These are phyloP conservation scores for Dillenia suffruticosa DNA, from an alignment of 164 flowering plant genomes.

Conservation along the genomic window DNA sequence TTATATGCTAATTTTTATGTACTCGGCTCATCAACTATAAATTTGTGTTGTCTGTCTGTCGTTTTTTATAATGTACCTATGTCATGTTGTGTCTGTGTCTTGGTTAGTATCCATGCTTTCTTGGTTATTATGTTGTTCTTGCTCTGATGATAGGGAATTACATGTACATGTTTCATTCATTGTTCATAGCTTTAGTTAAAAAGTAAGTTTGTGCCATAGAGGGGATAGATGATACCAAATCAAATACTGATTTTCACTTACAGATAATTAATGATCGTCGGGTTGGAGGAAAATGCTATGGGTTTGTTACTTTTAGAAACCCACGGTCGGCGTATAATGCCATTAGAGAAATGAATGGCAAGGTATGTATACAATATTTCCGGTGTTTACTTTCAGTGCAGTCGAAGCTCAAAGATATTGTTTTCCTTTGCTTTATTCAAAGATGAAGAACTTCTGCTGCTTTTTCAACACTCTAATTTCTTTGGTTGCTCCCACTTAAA, in stretches of 20 bases:
- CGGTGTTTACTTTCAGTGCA: no score
- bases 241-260: background rate
- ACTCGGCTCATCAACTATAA: no score
- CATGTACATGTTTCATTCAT: background rate
- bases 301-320: conserved; percentile 85
- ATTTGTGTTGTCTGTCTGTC: no score
- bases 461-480: background rate
- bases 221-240: no score
- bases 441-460: no score
- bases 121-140: conserved; percentile 5
- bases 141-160: background rate
- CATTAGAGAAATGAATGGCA: conserved; percentile 85
- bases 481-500: background rate
- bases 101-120: background rate
- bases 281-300: conserved; percentile 87
- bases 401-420: no score
- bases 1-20: no score
- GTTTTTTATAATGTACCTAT: no score
- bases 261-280: conserved; percentile 80
- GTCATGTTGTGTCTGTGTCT: no score
- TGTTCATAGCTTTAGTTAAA: background rate
- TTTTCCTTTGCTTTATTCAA: no score
- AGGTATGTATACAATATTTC: conserved; percentile 37
- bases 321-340: conserved; percentile 82
- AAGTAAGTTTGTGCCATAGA: background rate